phyloP scores from a whole-genome alignment of 345 rosid species.

The Erucastrum elatum region DNA sequence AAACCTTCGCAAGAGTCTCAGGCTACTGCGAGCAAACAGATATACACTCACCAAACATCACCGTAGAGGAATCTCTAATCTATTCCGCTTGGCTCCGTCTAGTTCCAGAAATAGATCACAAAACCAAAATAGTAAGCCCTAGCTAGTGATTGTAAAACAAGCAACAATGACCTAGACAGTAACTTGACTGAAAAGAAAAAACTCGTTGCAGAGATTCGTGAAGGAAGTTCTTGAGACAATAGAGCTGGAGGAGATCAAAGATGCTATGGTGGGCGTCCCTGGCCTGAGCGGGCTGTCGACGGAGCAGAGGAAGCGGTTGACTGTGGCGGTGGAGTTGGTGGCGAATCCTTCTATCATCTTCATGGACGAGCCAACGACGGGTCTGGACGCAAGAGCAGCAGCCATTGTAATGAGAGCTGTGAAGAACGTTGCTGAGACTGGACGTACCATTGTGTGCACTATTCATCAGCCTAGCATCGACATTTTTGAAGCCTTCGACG shows the following conservation, averaged over 20 bases:
- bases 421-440: conserved; percentile 72
- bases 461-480: conserved; percentile 88
- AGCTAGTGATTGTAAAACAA: not conserved
- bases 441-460: conserved; percentile 84
- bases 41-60: conserved; percentile 73
- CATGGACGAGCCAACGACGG: conserved; percentile 92
- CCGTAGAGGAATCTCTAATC: conserved; percentile 65
- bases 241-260: conserved; percentile 70
- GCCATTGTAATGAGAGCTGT: conserved; percentile 85
- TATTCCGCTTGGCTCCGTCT: conserved; percentile 85
- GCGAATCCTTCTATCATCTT: conserved; percentile 80
- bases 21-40: conserved; percentile 85
- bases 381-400: conserved; percentile 88
- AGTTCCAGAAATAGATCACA: conserved; percentile 53
- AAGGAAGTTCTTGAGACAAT: conserved; percentile 71
- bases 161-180: conserved; percentile 10
- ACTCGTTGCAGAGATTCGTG: conserved; percentile 55
- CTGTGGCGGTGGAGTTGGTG: conserved; percentile 79
- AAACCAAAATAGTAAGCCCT: conserved; percentile 55
- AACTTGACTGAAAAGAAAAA: not conserved
- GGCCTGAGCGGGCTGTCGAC: conserved; percentile 68
- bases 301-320: conserved; percentile 77
- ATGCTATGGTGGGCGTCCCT: conserved; percentile 63
- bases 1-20: conserved; percentile 77
- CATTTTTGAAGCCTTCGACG: conserved; percentile 83